These are phyloP conservation scores for Hippophae tibetana DNA, from an alignment of 306 rosid species.

Conservation along the genomic window DNA sequence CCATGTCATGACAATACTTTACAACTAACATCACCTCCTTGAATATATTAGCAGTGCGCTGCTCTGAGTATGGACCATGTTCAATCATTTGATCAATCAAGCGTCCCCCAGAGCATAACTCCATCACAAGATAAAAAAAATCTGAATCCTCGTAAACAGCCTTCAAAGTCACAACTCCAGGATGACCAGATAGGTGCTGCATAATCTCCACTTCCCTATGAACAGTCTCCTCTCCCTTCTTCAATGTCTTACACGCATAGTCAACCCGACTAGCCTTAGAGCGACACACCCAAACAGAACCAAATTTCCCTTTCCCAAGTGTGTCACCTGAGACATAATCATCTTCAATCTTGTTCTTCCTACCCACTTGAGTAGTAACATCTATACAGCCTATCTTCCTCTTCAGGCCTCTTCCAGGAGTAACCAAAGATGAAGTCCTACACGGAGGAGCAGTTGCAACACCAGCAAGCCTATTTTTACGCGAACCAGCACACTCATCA, in stretches of 20 bases:
- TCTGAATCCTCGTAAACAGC: constrained; percentile 89
- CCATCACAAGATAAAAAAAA: constrained; percentile 94
- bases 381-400: constrained; percentile 98
- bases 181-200: constrained; percentile 97
- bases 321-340: constrained; percentile 64
- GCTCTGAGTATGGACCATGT: constrained; percentile 76
- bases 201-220: constrained; percentile 98
- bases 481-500: constrained; percentile 41
- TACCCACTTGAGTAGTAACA: constrained; percentile 87
- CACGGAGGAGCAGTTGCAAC: constrained; percentile 94
- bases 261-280: constrained; percentile 62
- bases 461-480: constrained; percentile 74
- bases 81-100: constrained; percentile 63
- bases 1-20: constrained; percentile 99
- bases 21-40: constrained; percentile 94
- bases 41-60: constrained; percentile 66
- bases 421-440: constrained; percentile 65
- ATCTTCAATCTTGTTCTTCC: constrained; percentile 84
- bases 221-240: constrained; percentile 89
- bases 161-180: constrained; percentile 84
- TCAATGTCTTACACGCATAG: constrained; percentile 83
- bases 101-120: constrained; percentile 85
- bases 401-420: constrained; percentile 79
- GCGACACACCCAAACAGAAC: constrained; percentile 72
- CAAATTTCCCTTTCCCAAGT: constrained; percentile 86